phyloP scores from a whole-genome alignment of 139 green algal species.

The Picocystis salinarum region DNA sequence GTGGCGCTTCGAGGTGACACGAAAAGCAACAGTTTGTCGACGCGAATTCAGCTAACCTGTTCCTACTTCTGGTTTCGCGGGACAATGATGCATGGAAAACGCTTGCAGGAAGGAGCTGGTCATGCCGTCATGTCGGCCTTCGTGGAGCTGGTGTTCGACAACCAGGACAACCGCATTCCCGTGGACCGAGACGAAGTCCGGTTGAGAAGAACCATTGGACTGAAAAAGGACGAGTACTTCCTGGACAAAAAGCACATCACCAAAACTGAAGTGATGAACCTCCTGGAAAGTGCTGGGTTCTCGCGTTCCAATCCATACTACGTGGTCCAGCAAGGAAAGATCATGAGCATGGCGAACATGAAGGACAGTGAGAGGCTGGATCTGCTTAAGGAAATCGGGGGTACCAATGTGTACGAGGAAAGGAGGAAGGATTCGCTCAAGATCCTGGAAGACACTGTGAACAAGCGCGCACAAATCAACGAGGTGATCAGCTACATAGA shows the following conservation, averaged over 20 bases:
- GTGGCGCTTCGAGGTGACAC: too few relatives aligned
- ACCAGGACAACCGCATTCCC: conserved; percentile 76
- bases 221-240: conserved; percentile 92
- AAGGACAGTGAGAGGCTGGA: conserved; percentile 75
- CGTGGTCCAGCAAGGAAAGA: conserved; percentile 94
- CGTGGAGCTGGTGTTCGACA: conserved; percentile 97
- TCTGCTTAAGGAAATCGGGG: conserved; percentile 96
- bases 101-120: conserved; percentile 75
- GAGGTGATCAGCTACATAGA: conserved; percentile 46
- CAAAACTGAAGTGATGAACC: conserved; percentile 80
- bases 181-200: conserved; percentile 75
- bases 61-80: too few relatives aligned
- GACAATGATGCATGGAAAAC: too few relatives aligned
- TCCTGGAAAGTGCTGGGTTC: conserved; percentile 94
- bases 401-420: conserved; percentile 82
- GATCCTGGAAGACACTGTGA: conserved; percentile 74
- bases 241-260: conserved; percentile 86
- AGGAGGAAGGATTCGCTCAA: conserved; percentile 58
- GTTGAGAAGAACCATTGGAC: conserved; percentile 64
- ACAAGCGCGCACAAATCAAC: conserved; percentile 40
- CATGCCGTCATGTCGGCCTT: conserved; percentile 64
- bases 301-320: conserved; percentile 94
- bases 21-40: too few relatives aligned
- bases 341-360: conserved; percentile 58
- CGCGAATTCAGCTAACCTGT: too few relatives aligned